Evolutionary conservation across 257 asterid species (phyloP).

Genomic region (Lavandula angustifolia): DNA sequence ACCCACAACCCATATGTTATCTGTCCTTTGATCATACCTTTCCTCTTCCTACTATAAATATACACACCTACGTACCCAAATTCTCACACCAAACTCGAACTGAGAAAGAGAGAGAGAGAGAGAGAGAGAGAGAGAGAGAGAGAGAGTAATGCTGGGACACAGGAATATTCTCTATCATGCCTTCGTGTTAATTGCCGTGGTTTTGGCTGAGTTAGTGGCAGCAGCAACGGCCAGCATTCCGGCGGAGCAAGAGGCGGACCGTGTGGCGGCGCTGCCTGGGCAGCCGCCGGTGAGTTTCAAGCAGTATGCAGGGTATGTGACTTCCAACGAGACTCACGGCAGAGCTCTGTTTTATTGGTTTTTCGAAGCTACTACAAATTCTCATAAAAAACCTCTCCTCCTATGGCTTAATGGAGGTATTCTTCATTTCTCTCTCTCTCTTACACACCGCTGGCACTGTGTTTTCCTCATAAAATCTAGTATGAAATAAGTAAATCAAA

Average conservation of each 20-base stretch:
- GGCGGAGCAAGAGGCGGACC: conserved; percentile 55
- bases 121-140: background rate
- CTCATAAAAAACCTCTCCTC: conserved; percentile 54
- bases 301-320: conserved; percentile 77
- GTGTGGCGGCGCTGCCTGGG: conserved; percentile 59
- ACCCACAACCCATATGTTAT: conserved; percentile 27
- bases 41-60: conserved; percentile 9
- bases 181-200: background rate
- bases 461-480: too few species aligned
- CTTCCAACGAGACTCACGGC: conserved; percentile 60
- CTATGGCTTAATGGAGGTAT: conserved; percentile 87
- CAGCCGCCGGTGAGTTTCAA: conserved; percentile 64
- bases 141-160: conserved; percentile 5
- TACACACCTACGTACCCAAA: background rate
- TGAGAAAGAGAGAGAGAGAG: background rate
- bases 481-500: too few species aligned
- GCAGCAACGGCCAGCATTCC: background rate
- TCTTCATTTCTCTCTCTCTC: background rate
- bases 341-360: conserved; percentile 88
- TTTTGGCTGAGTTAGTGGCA: background rate
- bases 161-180: background rate
- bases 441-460: background rate
- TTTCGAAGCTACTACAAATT: conserved; percentile 54
- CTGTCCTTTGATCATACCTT: conserved; percentile 16
- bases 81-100: too few species aligned